Evolutionary conservation across 2,329 filamentous ascomycete genomes (phyloP).

Genomic region (Trichoderma simmonsii): DNA sequence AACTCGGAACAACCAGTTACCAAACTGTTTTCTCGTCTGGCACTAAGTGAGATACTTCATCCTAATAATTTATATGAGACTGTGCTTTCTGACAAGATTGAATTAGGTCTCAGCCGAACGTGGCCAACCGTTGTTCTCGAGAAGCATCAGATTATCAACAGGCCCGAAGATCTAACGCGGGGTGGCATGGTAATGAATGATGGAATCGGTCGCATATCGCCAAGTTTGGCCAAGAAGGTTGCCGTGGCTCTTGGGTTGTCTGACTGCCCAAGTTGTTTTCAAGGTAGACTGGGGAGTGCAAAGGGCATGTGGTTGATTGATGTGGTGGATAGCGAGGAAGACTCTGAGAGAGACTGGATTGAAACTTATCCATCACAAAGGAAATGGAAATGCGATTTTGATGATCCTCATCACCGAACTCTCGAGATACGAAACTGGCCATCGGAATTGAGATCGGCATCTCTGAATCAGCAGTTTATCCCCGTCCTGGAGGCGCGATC

Average conservation of each 20-base stretch:
- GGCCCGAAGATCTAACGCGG: constrained; percentile 33
- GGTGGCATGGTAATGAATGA: constrained; percentile 59
- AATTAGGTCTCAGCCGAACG: constrained; percentile 51
- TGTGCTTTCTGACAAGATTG: background rate
- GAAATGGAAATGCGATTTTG: constrained; percentile 60
- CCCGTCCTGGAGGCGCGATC: constrained; percentile 64
- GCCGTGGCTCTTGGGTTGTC: constrained; percentile 47
- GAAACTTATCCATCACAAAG: constrained; percentile 63
- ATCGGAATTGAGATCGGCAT: constrained; percentile 40
- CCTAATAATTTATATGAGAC: too few relatives aligned
- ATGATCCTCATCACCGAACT: constrained; percentile 52
- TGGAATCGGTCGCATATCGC: constrained; percentile 64
- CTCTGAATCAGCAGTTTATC: constrained; percentile 66
- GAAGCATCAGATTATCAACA: constrained; percentile 43
- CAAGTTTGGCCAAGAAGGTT: constrained; percentile 53
- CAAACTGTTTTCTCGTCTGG: constrained; percentile 58
- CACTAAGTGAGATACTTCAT: constrained; percentile 43
- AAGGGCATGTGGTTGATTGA: constrained; percentile 75
- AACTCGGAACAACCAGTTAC: constrained; percentile 47
- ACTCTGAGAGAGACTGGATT: constrained; percentile 57
- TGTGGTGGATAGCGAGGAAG: constrained; percentile 39
- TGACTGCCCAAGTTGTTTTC: constrained; percentile 61
- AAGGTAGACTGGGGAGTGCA: constrained; percentile 67
- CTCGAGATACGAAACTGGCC: constrained; percentile 58
- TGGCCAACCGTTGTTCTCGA: constrained; percentile 45